These are phyloP conservation scores for Cadophora malorum DNA, from an alignment of 2,329 filamentous ascomycete genomes.

Conservation along the genomic window DNA sequence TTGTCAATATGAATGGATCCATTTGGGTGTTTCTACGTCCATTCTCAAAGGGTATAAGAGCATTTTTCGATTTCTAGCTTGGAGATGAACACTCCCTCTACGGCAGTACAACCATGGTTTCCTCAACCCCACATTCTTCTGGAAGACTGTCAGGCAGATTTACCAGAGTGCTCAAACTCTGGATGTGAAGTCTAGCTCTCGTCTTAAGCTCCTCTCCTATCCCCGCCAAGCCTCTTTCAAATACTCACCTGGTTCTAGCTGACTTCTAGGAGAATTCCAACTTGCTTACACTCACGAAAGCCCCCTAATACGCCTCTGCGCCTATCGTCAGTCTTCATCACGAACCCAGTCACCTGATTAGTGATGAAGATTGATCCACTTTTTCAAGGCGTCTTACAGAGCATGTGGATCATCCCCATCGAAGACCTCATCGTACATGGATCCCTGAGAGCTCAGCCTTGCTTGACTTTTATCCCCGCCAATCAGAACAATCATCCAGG, in stretches of 20 bases:
- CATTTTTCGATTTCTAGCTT: background rate
- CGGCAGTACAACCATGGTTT: background rate
- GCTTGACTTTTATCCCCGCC: background rate
- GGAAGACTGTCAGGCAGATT: constrained; percentile 3
- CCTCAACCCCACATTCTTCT: background rate
- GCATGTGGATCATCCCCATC: background rate
- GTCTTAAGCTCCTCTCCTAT: background rate
- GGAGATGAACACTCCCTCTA: background rate
- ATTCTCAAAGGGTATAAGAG: background rate
- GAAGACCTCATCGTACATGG: constrained; percentile 10
- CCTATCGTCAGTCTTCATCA: background rate
- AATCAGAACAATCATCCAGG: background rate
- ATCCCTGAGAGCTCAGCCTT: constrained; percentile 5
- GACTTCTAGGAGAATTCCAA: background rate
- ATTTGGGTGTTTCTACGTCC: background rate
- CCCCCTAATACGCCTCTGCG: background rate
- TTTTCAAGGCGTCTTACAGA: background rate
- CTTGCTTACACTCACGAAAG: background rate
- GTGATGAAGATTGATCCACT: background rate
- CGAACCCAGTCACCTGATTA: background rate
- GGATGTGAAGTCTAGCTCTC: background rate
- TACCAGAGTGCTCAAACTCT: background rate
- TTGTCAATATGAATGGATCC: background rate
- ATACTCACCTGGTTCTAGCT: background rate
- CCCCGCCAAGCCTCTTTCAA: background rate